Conservation (phyloP, 140 eudicot species). For the Ambrosia hybrid region DNA sequence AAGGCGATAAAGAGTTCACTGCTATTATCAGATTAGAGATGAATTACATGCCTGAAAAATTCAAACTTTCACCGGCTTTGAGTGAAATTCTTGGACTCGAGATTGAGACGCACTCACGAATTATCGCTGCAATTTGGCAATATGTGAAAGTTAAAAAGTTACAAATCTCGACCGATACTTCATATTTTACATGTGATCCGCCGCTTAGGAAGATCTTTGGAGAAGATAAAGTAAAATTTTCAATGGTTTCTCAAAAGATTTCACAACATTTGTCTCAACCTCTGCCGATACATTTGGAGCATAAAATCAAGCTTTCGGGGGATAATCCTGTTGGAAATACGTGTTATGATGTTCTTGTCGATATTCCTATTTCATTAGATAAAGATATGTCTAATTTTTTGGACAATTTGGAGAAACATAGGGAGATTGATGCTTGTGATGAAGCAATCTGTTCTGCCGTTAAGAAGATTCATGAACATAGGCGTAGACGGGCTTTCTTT, state of each 20-base stretch:
- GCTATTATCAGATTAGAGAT: slow-evolving; percentile 75
- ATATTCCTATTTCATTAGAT: slow-evolving; percentile 64
- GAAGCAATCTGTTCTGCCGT: slow-evolving; percentile 75
- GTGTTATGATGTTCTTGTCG: slow-evolving; percentile 88
- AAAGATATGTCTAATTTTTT: slow-evolving; percentile 67
- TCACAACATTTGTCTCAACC: slow-evolving; percentile 68
- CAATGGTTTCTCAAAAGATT: slow-evolving; percentile 64
- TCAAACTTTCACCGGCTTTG: slow-evolving; percentile 69
- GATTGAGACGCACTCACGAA: slow-evolving; percentile 77
- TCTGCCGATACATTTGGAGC: slow-evolving; percentile 85
- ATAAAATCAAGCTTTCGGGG: slow-evolving; percentile 79
- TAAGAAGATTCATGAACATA: slow-evolving; percentile 85
- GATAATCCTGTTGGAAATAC: slow-evolving; percentile 55
- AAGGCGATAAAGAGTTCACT: slow-evolving; percentile 83
- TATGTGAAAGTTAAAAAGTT: slow-evolving; percentile 71
- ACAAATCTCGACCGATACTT: slow-evolving; percentile 68
- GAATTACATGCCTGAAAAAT: slow-evolving; percentile 82
- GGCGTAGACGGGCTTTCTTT: slow-evolving; percentile 80
- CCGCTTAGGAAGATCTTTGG: slow-evolving; percentile 77
- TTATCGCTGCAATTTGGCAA: slow-evolving; percentile 85
- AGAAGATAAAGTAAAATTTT: slow-evolving; percentile 78
- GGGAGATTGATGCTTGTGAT: slow-evolving; percentile 77
- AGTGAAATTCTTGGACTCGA: slow-evolving; percentile 79
- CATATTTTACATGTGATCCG: slow-evolving; percentile 77
- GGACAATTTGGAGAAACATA: slow-evolving; percentile 70